Evolutionary conservation across 2,329 filamentous ascomycete species (phyloP).

Genomic region (Ophiostoma sp.): DNA sequence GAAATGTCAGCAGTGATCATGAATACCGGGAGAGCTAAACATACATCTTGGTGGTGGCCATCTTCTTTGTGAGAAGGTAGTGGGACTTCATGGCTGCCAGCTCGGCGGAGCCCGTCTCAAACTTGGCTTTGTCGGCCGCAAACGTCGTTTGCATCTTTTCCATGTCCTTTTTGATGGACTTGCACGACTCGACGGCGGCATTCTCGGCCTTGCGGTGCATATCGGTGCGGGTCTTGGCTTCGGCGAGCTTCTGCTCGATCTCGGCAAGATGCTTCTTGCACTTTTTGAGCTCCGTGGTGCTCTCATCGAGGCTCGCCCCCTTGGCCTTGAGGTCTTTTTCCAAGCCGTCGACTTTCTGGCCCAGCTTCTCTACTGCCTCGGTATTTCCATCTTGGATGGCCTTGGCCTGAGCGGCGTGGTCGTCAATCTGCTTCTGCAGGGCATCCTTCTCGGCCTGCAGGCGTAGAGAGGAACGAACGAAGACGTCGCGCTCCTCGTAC

Average conservation of each 20-base stretch:
- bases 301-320: background rate
- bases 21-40: background rate
- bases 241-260: background rate
- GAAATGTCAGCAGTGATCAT: background rate
- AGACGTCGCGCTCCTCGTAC: background rate
- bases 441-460: background rate
- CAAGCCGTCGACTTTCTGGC: background rate
- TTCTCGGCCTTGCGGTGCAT: background rate
- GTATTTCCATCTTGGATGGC: background rate
- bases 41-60: background rate
- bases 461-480: background rate
- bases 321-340: background rate
- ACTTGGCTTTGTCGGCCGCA: background rate
- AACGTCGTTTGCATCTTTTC: background rate
- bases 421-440: background rate
- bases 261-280: background rate
- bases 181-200: background rate
- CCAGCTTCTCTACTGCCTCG: background rate
- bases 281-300: background rate
- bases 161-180: background rate
- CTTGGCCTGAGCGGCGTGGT: background rate
- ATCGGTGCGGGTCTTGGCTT: background rate
- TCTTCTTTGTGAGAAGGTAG: background rate
- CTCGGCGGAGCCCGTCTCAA: background rate
- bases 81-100: background rate